phyloP scores from a whole-genome alignment of 768 basidiomycete genomes.

The Amanita rubescens region DNA sequence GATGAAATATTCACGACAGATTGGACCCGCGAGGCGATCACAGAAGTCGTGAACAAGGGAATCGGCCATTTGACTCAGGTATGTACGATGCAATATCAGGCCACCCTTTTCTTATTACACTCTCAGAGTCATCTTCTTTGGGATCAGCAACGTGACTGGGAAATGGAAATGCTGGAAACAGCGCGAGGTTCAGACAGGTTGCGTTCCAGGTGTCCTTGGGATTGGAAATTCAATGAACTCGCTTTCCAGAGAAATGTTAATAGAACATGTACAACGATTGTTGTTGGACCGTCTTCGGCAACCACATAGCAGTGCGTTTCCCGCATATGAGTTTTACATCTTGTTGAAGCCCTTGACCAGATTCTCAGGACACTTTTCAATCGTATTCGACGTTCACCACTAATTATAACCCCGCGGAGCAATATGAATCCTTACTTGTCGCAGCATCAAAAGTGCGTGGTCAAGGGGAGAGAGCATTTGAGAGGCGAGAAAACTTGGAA shows the following conservation, averaged over 20 bases:
- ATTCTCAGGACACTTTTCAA: slow-evolving; percentile 74
- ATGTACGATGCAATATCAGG: slow-evolving; percentile 6
- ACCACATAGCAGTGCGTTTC: slow-evolving; percentile 61
- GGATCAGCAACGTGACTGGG: slow-evolving; percentile 71
- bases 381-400: slow-evolving; percentile 89
- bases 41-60: slow-evolving; percentile 48
- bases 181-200: slow-evolving; percentile 42
- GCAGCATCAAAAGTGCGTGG: slow-evolving; percentile 67
- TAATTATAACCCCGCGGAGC: slow-evolving; percentile 57
- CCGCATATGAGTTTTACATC: background rate
- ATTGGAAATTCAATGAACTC: background rate
- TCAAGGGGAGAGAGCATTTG: slow-evolving; percentile 50
- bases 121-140: slow-evolving; percentile 63
- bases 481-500: slow-evolving; percentile 60
- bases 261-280: slow-evolving; percentile 48
- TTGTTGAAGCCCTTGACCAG: slow-evolving; percentile 30
- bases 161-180: slow-evolving; percentile 52
- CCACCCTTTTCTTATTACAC: background rate
- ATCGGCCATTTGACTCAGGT: slow-evolving; percentile 60
- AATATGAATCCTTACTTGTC: slow-evolving; percentile 74
- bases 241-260: slow-evolving; percentile 31
- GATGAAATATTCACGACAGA: slow-evolving; percentile 52
- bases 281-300: slow-evolving; percentile 63
- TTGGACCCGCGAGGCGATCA: slow-evolving; percentile 54
- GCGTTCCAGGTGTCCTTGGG: background rate